These are phyloP conservation scores for Colletotrichum falcatum DNA, from an alignment of 2,329 filamentous ascomycete species.

Conservation along the genomic window DNA sequence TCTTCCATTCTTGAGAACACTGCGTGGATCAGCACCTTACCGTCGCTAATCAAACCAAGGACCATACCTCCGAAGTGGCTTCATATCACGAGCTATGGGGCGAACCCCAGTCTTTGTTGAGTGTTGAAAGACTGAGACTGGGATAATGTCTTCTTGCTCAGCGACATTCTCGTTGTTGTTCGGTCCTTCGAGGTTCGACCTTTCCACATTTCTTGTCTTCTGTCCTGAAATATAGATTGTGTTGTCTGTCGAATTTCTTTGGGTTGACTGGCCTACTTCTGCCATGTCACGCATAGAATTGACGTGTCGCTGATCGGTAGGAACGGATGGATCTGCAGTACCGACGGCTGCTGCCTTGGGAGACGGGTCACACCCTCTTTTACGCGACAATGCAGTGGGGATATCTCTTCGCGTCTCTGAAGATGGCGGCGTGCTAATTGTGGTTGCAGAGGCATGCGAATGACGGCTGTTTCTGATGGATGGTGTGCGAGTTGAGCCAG, in stretches of 20 bases:
- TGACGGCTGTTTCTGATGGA: constrained; percentile 11
- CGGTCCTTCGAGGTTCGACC: background rate
- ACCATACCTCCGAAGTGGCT: constrained; percentile 20
- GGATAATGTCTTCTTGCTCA: background rate
- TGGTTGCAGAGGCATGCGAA: constrained; percentile 19
- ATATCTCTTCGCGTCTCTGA: background rate
- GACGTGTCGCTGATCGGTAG: background rate
- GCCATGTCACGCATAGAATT: background rate
- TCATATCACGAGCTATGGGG: background rate
- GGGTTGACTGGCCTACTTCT: background rate
- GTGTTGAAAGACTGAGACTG: background rate
- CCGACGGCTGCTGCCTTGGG: constrained; percentile 49
- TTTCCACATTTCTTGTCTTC: no score
- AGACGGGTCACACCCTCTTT: background rate
- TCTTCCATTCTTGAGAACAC: constrained; percentile 23
- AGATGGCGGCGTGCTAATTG: constrained; percentile 1
- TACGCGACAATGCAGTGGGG: background rate
- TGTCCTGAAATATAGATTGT: background rate
- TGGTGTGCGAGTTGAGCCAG: constrained; percentile 2
- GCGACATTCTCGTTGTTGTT: background rate
- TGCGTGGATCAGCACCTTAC: constrained; percentile 1
- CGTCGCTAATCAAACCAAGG: background rate
- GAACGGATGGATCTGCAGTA: constrained; percentile 51
- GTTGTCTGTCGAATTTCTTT: background rate
- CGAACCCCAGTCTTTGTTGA: background rate